Base-by-base conservation (phyloP, 2,329 filamentous ascomycete genomes). In the Claviceps lovelessii region DNA sequence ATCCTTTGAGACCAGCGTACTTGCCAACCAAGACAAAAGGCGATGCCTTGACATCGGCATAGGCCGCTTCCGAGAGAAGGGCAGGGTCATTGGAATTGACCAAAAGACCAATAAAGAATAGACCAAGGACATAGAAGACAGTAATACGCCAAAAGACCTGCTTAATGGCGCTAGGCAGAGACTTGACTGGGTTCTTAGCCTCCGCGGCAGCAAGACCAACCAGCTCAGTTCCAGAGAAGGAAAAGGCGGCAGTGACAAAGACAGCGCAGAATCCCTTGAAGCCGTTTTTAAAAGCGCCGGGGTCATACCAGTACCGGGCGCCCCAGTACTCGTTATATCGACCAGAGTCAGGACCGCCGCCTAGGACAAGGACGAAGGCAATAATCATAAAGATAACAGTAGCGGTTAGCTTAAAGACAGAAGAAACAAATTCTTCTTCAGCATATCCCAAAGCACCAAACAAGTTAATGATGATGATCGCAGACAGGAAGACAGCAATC, bases 141-240 rank as follows among this genome's bases (percentile, higher is more conserved):
- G 73, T 77, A 56, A 79, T 78, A 59, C 77, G 75, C 76, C 76
- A 79, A 56, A 79, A 79, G 37, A 79, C 87, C 65, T 94, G 89
- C 72, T 93, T 93, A 63, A 91, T 84, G 4, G 90, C 90, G 2
- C 81, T 83, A 0, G 90, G 90, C 1, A 95, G 76, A 0, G 84
- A 80, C 64, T 86, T 83, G 54, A 80, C 76, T 0, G 85, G 85
- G 63, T 88, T 87, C 13, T 72, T 70, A 0, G 85, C 80, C 68
- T 90, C 86, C 2, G 56, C 56, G 19, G 56, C 56, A 23, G 56
- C 56, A 48, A 57, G 56, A 29, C 56, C 56, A 3, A 88, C 84
- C 3, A 87, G 73, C 64, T 88, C 85, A 0, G 85, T 88, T 17
- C 85, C 85, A 17, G 81, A 79, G 63, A 88, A 89, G 29, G 85